Evolutionary conservation across 305 asterid genomes (phyloP).

Genomic region (Caryopteris hybrid): DNA sequence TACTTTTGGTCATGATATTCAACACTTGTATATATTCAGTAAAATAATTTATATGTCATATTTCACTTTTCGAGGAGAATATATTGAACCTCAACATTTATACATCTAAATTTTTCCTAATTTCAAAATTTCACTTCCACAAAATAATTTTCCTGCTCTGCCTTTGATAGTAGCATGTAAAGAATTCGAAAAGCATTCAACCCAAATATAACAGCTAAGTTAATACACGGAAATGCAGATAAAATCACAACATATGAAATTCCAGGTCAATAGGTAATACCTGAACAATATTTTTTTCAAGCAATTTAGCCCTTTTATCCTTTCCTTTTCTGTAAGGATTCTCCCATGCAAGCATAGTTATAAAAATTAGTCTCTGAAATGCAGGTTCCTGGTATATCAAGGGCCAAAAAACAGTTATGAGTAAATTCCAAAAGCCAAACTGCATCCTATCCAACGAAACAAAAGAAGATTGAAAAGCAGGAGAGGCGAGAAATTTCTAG

Average conservation of each 20-base stretch:
- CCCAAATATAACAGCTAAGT: not conserved
- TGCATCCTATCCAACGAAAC: slow-evolving; percentile 3
- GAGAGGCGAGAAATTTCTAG: not conserved
- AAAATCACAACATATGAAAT: slow-evolving; percentile 10
- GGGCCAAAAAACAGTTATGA: slow-evolving; percentile 19
- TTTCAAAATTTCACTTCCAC: not conserved
- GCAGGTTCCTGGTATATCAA: slow-evolving; percentile 71
- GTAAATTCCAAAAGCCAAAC: not conserved
- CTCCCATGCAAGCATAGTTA: slow-evolving; percentile 99
- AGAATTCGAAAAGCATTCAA: not conserved
- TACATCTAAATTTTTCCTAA: too few species aligned
- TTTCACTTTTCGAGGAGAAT: not conserved
- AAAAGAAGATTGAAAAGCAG: not conserved
- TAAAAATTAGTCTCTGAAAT: slow-evolving; percentile 70
- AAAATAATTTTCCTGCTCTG: not conserved
- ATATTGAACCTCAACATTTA: too few species aligned
- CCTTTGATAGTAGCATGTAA: not conserved
- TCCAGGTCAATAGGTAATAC: slow-evolving; percentile 33
- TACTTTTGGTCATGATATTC: slow-evolving; percentile 14
- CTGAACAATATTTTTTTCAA: slow-evolving; percentile 49
- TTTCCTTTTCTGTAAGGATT: slow-evolving; percentile 53
- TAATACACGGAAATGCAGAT: not conserved
- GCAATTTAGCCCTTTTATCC: slow-evolving; percentile 34
- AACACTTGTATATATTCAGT: not conserved
- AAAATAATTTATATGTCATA: not conserved